A percentile compares a stretch with the other conserved stretches of the same genome.
phyloP scores from a whole-genome alignment of 2,329 filamentous ascomycete species.

The Shiraia bambusicola region DNA sequence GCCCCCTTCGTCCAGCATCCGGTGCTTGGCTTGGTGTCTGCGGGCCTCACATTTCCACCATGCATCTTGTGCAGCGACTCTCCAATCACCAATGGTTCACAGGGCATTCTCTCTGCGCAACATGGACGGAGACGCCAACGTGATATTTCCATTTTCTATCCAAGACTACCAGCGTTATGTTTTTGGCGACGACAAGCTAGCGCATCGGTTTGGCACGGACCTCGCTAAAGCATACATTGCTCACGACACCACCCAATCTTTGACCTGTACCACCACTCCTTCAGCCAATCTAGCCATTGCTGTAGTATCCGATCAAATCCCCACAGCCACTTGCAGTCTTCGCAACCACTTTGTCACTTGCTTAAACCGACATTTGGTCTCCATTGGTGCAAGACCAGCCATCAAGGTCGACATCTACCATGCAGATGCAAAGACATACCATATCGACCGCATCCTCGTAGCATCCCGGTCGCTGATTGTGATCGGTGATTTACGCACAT shows the following conservation, averaged over 20 bases:
- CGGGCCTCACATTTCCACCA: too few species aligned
- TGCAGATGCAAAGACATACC: constrained; percentile 10
- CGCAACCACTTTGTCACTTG: constrained; percentile 26
- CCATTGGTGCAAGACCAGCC: constrained; percentile 17
- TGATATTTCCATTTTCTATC: constrained; percentile 22
- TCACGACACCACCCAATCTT: constrained; percentile 6
- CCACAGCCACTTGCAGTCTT: constrained; percentile 24
- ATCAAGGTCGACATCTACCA: constrained; percentile 21
- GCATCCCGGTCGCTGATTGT: constrained; percentile 15
- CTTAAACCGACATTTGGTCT: constrained; percentile 24
- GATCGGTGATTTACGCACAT: constrained; percentile 20
- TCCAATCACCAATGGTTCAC: constrained; percentile 28
- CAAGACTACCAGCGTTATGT: constrained; percentile 27
- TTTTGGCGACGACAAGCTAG: constrained; percentile 29
- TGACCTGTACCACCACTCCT: constrained; percentile 8
- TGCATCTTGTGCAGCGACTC: too few species aligned
- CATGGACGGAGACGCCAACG: constrained; percentile 13
- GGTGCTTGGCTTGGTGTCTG: constrained; percentile 8
- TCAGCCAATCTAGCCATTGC: constrained; percentile 22
- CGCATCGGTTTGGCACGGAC: constrained; percentile 27
- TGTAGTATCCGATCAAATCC: constrained; percentile 25
- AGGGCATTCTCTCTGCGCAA: constrained; percentile 25
- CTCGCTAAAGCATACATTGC: constrained; percentile 29
- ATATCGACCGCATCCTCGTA: constrained; percentile 19
- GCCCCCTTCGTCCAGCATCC: constrained; percentile 18